Percentiles rank a stretch among this genome's conserved stretches.
Conservation (phyloP, 805 yeast genomes). For the Candida montana region DNA sequence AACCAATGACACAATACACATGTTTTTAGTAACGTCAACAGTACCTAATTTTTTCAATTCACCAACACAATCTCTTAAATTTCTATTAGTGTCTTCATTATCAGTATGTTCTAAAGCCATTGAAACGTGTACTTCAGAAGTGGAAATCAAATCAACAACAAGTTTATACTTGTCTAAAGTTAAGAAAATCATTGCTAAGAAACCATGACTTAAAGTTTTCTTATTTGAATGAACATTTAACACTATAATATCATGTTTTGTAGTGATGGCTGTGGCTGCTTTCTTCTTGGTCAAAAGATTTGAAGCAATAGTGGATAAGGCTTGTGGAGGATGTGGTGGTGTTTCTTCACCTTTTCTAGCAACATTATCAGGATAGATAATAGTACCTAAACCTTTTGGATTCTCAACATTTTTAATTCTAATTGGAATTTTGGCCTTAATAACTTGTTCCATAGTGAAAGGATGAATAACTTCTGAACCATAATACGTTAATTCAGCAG, state of each 20-base stretch:
- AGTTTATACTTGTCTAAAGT: conserved; percentile 77
- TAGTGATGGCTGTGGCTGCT: conserved; percentile 93
- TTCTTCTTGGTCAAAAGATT: conserved; percentile 42
- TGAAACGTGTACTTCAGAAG: conserved; percentile 96
- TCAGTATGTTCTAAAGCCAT: conserved; percentile 87
- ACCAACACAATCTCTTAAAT: conserved; percentile 65
- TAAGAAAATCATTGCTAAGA: conserved; percentile 84
- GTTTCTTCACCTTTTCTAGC: conserved; percentile 83
- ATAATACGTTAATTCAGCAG: conserved; percentile 95
- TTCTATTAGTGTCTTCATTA: conserved; percentile 49
- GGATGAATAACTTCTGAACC: conserved; percentile 99
- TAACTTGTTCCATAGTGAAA: conserved; percentile 98
- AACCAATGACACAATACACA: conserved; percentile 90
- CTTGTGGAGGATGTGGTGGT: conserved; percentile 92
- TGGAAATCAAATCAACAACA: conserved; percentile 93
- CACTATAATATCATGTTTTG: conserved; percentile 88
- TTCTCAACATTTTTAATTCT: conserved; percentile 94
- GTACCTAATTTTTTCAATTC: conserved; percentile 79
- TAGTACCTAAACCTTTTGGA: conserved; percentile 89
- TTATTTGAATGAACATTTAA: conserved; percentile 91
- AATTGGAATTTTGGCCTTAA: conserved; percentile 91
- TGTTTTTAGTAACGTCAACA: conserved; percentile 80
- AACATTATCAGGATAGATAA: conserved; percentile 87
- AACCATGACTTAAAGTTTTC: conserved; percentile 89
- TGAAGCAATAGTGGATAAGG: conserved; percentile 40